Evolutionary conservation across 805 yeast genomes (phyloP).

Genomic region (Ogataea wickerhamii): DNA sequence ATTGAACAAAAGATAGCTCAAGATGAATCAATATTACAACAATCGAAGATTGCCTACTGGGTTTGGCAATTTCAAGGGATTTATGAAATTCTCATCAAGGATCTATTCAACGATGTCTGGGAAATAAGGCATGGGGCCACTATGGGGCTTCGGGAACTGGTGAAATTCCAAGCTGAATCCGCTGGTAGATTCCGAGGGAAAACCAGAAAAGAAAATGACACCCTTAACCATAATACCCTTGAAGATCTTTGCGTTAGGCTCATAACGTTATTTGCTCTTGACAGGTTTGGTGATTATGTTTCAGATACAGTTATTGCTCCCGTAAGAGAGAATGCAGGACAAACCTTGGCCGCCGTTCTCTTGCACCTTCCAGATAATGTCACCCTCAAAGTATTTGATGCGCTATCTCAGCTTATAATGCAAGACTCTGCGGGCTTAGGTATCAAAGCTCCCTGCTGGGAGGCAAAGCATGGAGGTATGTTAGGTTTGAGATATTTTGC

Average conservation of each 20-base stretch:
- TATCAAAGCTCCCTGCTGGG: conserved; percentile 70
- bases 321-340: conserved; percentile 95
- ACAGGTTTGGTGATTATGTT: conserved; percentile 94
- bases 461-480: conserved; percentile 98
- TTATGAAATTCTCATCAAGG: conserved; percentile 73
- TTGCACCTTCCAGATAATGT: conserved; percentile 63
- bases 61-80: conserved; percentile 96
- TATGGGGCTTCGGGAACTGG: conserved; percentile 82
- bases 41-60: conserved; percentile 64
- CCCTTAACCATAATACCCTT: conserved; percentile 61
- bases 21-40: conserved; percentile 63
- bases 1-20: conserved; percentile 72
- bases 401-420: conserved; percentile 63
- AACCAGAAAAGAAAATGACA: conserved; percentile 56
- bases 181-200: conserved; percentile 79
- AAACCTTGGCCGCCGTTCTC: conserved; percentile 83
- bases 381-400: conserved; percentile 59
- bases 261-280: conserved; percentile 83
- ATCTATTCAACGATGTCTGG: conserved; percentile 84
- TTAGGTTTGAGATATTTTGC: conserved; percentile 90
- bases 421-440: conserved; percentile 50
- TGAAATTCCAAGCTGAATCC: conserved; percentile 75
- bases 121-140: conserved; percentile 96
- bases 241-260: conserved; percentile 87
- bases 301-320: conserved; percentile 98